phyloP scores from a whole-genome alignment of 1,284 basidiomycete genomes.

The Papiliotrema terrestris region DNA sequence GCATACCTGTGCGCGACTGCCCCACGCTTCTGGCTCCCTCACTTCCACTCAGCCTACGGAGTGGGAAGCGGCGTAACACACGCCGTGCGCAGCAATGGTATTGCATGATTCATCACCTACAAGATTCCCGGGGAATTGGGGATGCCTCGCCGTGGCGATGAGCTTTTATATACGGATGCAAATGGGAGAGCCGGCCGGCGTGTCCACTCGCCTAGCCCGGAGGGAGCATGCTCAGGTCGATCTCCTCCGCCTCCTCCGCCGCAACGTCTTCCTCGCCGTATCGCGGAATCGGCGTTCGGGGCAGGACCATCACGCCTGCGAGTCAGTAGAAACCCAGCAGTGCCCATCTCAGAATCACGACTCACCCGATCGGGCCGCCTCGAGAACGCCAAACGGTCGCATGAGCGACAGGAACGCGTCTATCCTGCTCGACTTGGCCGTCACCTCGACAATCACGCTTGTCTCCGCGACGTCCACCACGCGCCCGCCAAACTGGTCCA shows the following conservation, averaged over 20 bases:
- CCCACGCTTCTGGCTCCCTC: no score
- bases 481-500: conserved; percentile 84
- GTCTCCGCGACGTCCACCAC: conserved; percentile 94
- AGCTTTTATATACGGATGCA: no score
- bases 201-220: conserved; percentile 61
- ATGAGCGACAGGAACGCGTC: conserved; percentile 90
- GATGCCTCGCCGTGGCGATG: no score
- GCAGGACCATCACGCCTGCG: conserved; percentile 91
- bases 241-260: conserved; percentile 53
- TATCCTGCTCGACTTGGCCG: conserved; percentile 84
- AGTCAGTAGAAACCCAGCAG: conserved; percentile 3
- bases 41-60: no score
- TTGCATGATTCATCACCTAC: no score
- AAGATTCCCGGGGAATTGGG: no score
- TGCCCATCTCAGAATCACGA: conserved; percentile 13
- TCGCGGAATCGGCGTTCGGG: conserved; percentile 76
- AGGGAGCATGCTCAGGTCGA: conserved; percentile 84
- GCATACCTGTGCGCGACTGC: no score
- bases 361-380: conserved; percentile 85
- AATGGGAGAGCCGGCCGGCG: no score
- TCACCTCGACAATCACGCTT: conserved; percentile 90
- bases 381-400: conserved; percentile 92
- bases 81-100: no score
- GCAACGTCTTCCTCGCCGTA: conserved; percentile 60
- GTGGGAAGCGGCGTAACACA: no score